These are phyloP conservation scores for Cyclotella choctawhatcheeana DNA, from an alignment of 108 stramenopile species.

Conservation along the genomic window DNA sequence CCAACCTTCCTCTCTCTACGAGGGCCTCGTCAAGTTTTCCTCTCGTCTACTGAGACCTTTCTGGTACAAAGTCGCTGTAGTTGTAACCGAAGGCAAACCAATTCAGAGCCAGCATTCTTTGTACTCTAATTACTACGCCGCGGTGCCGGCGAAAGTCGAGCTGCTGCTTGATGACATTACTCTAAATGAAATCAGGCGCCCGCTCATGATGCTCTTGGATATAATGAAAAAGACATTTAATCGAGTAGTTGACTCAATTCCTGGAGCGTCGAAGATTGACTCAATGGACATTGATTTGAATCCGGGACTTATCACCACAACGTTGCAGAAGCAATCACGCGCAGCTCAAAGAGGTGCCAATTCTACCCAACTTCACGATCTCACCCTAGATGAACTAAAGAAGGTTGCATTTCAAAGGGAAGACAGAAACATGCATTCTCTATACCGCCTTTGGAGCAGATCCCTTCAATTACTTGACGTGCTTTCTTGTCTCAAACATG, in stretches of 20 bases:
- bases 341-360: constrained; percentile 19
- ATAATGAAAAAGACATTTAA: constrained; percentile 65
- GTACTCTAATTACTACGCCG: constrained; percentile 45
- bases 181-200: constrained; percentile 63
- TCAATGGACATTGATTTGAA: constrained; percentile 58
- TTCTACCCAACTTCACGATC: constrained; percentile 18
- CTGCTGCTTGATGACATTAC: constrained; percentile 70
- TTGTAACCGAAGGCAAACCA: constrained; percentile 79
- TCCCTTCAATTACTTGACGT: constrained; percentile 78
- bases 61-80: constrained; percentile 88
- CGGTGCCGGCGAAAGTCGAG: constrained; percentile 81
- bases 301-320: constrained; percentile 52
- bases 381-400: constrained; percentile 55
- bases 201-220: constrained; percentile 57
- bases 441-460: constrained; percentile 79
- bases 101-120: constrained; percentile 36
- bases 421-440: constrained; percentile 83
- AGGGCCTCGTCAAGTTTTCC: constrained; percentile 64
- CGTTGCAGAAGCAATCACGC: constrained; percentile 66
- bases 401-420: constrained; percentile 63
- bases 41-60: constrained; percentile 85
- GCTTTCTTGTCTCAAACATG: constrained; percentile 64
- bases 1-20: constrained; percentile 71
- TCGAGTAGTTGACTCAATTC: constrained; percentile 65
- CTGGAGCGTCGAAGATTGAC: constrained; percentile 47